A percentile compares a stretch with the other conserved stretches of the same genome.
Evolutionary conservation across 257 asterid species (phyloP).

Genomic region (Paraleonurus japonicus): DNA sequence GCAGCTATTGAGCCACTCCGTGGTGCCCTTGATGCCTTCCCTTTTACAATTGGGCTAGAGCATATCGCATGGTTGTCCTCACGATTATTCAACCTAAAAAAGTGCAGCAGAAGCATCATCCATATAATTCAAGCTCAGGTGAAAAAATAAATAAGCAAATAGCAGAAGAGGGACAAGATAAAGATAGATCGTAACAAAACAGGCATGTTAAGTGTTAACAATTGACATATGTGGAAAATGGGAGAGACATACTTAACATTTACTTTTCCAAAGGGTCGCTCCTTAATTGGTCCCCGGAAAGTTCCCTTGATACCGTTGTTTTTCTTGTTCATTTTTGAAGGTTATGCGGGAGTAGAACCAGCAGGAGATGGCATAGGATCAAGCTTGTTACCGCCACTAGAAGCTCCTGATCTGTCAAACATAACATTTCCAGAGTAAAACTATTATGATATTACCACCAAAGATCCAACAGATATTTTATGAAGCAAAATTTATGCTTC

Average conservation of each 20-base stretch:
- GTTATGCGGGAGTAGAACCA: conserved; percentile 59
- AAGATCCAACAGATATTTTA: conserved; percentile 5
- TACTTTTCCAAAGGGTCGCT: conserved; percentile 66
- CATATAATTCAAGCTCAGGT: conserved; percentile 6
- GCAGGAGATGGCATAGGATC: conserved; percentile 66
- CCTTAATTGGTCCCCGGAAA: conserved; percentile 64
- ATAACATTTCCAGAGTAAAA: conserved; percentile 23
- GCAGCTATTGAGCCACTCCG: conserved; percentile 57
- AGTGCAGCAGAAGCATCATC: conserved; percentile 18
- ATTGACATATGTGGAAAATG: conserved; percentile 8
- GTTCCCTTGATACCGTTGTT: conserved; percentile 60
- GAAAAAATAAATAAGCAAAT: not conserved
- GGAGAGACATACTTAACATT: conserved; percentile 61
- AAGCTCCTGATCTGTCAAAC: conserved; percentile 59
- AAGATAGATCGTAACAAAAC: not conserved
- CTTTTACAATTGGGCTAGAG: conserved; percentile 67
- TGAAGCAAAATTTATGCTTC: conserved; percentile 7
- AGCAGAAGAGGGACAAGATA: conserved; percentile 12
- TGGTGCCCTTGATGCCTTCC: conserved; percentile 92
- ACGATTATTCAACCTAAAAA: conserved; percentile 69
- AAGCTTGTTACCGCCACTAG: conserved; percentile 54
- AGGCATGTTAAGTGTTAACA: not conserved
- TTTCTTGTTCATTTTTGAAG: conserved; percentile 76
- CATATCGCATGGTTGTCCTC: conserved; percentile 54
- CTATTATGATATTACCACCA: conserved; percentile 7